These are phyloP conservation scores for Eutrema yunnanense DNA, from an alignment of 345 rosid genomes.

Conservation along the genomic window DNA sequence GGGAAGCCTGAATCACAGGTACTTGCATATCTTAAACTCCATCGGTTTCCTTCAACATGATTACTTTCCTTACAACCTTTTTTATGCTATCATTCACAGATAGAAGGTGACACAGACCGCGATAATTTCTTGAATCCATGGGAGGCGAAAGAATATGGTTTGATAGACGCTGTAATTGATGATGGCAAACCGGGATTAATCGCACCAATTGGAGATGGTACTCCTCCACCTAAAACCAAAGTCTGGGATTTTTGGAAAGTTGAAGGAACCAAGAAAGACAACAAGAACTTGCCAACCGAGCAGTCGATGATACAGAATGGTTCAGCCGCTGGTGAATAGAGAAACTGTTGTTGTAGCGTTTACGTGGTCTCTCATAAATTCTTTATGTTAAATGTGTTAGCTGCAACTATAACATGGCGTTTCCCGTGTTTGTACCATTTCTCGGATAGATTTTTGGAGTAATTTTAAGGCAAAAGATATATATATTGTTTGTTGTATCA, in stretches of 20 bases:
- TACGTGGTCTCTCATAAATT: neutral
- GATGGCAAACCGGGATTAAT: conserved; percentile 93
- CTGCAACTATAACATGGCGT: neutral
- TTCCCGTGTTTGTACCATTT: conserved; percentile 14
- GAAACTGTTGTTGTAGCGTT: conserved; percentile 17
- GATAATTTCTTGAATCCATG: conserved; percentile 88
- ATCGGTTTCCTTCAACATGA: neutral
- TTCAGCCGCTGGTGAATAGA: conserved; percentile 13
- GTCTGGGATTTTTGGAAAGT: conserved; percentile 71
- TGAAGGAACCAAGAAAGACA: conserved; percentile 59
- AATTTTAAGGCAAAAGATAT: neutral
- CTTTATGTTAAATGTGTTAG: conserved; percentile 1
- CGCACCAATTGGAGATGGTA: conserved; percentile 61
- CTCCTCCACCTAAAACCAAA: conserved; percentile 65
- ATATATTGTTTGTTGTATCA: neutral
- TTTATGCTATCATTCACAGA: conserved; percentile 31
- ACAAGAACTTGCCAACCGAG: conserved; percentile 58
- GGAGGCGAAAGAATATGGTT: conserved; percentile 93
- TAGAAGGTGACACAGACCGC: conserved; percentile 71
- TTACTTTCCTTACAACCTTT: neutral
- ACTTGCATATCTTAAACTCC: neutral
- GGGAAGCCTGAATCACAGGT: conserved; percentile 81
- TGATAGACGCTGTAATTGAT: conserved; percentile 76
- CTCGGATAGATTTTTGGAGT: neutral
- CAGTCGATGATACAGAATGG: conserved; percentile 31